phyloP scores from a whole-genome alignment of 257 asterid genomes.

The Leptodermis oblonga region DNA sequence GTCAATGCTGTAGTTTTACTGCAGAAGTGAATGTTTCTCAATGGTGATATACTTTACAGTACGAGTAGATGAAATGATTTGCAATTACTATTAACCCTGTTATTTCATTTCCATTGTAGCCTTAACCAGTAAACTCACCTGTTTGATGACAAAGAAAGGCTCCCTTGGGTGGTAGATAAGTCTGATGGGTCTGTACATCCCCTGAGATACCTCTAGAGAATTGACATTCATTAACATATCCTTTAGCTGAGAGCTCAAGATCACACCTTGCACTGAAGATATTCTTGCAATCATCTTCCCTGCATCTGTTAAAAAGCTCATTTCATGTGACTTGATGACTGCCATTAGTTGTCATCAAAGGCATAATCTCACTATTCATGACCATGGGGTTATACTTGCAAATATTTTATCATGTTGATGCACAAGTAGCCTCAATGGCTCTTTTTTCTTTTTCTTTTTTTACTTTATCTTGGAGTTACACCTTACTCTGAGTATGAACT shows the following conservation, averaged over 20 bases:
- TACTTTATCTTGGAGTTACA: neutral
- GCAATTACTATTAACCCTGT: neutral
- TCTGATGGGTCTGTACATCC: conserved; percentile 57
- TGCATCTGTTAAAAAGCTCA: conserved; percentile 38
- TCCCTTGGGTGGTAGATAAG: conserved; percentile 73
- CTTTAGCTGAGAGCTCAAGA: conserved; percentile 78
- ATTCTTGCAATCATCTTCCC: conserved; percentile 55
- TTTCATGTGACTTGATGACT: conserved; percentile 8
- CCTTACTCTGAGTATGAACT: neutral
- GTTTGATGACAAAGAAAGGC: conserved; percentile 74
- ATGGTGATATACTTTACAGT: neutral
- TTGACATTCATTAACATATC: conserved; percentile 56
- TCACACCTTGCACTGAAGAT: conserved; percentile 70
- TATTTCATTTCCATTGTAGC: neutral
- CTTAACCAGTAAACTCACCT: conserved; percentile 30
- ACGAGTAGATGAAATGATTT: neutral
- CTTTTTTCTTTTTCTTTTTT: neutral
- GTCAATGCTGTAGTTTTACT: neutral
- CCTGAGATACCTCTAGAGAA: conserved; percentile 42
- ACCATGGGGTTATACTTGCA: neutral
- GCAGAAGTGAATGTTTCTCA: neutral
- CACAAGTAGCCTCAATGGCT: neutral
- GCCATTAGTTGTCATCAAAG: neutral
- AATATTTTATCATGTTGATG: neutral
- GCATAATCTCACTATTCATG: neutral